phyloP scores from a whole-genome alignment of 2,329 filamentous ascomycete genomes.

The Penicillium sp. region DNA sequence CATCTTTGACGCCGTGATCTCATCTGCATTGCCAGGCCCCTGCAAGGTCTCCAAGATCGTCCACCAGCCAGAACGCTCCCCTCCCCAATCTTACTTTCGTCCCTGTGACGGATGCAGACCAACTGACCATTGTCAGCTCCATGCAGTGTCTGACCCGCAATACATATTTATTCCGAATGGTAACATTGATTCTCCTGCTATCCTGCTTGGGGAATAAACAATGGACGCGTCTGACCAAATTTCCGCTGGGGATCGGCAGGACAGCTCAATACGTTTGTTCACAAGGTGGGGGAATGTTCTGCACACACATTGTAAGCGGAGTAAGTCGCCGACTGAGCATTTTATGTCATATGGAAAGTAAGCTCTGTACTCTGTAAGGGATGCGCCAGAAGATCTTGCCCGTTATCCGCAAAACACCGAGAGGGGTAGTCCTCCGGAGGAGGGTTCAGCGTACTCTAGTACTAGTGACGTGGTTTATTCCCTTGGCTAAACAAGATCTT shows the following conservation, averaged over 20 bases:
- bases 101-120: conserved; percentile 6
- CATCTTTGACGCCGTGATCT: conserved; percentile 25
- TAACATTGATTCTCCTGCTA: not conserved
- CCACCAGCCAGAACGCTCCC: conserved; percentile 4
- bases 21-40: conserved; percentile 1
- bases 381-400: not conserved
- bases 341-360: not conserved
- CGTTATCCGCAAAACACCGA: not conserved
- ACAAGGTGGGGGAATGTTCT: not conserved
- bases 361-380: not conserved
- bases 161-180: not conserved
- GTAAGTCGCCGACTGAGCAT: not conserved
- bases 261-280: not conserved
- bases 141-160: conserved; percentile 10
- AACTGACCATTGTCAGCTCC: conserved; percentile 9
- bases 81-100: not conserved
- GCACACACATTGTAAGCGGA: not conserved
- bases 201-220: not conserved
- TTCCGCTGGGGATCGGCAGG: not conserved
- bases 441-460: not conserved
- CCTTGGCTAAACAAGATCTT: not conserved
- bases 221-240: not conserved
- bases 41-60: conserved; percentile 6
- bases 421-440: not conserved
- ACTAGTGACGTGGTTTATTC: not conserved